Evolutionary conservation across 768 basidiomycete species (phyloP).

Genomic region (Tulasnella sp.): DNA sequence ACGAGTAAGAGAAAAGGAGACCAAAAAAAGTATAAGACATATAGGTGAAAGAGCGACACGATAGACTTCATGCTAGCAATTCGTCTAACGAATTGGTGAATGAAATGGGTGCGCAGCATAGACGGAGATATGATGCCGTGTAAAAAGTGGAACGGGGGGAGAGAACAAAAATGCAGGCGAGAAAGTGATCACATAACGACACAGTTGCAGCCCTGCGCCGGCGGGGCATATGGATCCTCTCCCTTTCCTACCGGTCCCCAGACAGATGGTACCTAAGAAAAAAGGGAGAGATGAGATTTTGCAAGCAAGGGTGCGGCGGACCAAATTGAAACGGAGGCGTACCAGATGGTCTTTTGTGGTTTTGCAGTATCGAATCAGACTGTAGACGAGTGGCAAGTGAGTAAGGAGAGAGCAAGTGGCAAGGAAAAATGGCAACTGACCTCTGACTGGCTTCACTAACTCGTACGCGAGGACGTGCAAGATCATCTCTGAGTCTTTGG

Average conservation of each 20-base stretch:
- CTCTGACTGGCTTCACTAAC: slow-evolving; percentile 86
- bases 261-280: slow-evolving; percentile 70
- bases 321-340: slow-evolving; percentile 25
- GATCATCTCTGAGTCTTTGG: slow-evolving; percentile 76
- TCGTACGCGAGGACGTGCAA: slow-evolving; percentile 74
- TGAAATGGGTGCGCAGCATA: background rate
- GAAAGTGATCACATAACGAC: slow-evolving; percentile 36
- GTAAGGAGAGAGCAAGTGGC: background rate
- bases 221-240: slow-evolving; percentile 85
- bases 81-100: background rate
- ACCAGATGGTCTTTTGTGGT: slow-evolving; percentile 83
- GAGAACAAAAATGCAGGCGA: background rate
- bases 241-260: slow-evolving; percentile 91
- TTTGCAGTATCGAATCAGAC: slow-evolving; percentile 88
- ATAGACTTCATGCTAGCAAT: background rate
- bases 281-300: slow-evolving; percentile 18
- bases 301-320: slow-evolving; percentile 12
- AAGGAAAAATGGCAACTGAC: slow-evolving; percentile 32
- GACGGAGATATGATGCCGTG: background rate
- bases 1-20: background rate
- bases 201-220: slow-evolving; percentile 50
- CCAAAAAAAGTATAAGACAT: too few species aligned
- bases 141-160: background rate
- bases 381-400: slow-evolving; percentile 24
- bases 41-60: too few species aligned